A percentile compares a stretch with the other conserved stretches of the same genome.
Evolutionary conservation across 2,329 filamentous ascomycete species (phyloP).

Genomic region (Claviceps pazoutovae): DNA sequence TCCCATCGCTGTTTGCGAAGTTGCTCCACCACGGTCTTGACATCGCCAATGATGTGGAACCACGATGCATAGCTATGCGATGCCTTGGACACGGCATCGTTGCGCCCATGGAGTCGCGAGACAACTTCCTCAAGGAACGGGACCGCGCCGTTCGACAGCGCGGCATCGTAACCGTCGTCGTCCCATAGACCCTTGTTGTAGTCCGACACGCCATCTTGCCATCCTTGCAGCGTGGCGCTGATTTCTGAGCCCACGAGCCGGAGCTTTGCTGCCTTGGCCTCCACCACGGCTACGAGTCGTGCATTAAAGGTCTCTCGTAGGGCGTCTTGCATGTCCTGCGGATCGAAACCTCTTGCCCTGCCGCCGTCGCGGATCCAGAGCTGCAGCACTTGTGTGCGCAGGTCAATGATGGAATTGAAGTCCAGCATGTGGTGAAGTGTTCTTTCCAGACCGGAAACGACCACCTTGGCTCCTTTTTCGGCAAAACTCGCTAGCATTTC

Average conservation of each 20-base stretch:
- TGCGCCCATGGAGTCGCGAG: slow-evolving; percentile 58
- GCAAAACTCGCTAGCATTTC: slow-evolving; percentile 53
- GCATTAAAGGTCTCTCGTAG: slow-evolving; percentile 56
- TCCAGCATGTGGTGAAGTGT: slow-evolving; percentile 47
- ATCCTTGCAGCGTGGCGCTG: slow-evolving; percentile 44
- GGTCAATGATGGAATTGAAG: slow-evolving; percentile 52
- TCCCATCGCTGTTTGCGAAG: slow-evolving; percentile 61
- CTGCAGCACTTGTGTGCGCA: slow-evolving; percentile 57
- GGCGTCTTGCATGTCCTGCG: slow-evolving; percentile 51
- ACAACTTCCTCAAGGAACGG: slow-evolving; percentile 57
- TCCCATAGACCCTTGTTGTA: slow-evolving; percentile 52
- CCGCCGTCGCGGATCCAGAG: slow-evolving; percentile 61
- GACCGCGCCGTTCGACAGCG: slow-evolving; percentile 50
- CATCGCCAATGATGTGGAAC: slow-evolving; percentile 57
- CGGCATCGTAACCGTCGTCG: slow-evolving; percentile 44
- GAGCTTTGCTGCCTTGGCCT: slow-evolving; percentile 49
- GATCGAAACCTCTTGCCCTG: slow-evolving; percentile 51
- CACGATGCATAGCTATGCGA: slow-evolving; percentile 55
- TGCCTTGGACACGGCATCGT: slow-evolving; percentile 48
- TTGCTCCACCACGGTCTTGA: slow-evolving; percentile 47
- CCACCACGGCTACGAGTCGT: slow-evolving; percentile 50
- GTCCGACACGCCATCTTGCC: slow-evolving; percentile 40
- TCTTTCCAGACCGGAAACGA: slow-evolving; percentile 48
- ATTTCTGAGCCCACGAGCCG: slow-evolving; percentile 52
- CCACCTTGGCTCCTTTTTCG: slow-evolving; percentile 40